Conservation (phyloP, 768 basidiomycete genomes). For the Pulveroboletus sp. region DNA sequence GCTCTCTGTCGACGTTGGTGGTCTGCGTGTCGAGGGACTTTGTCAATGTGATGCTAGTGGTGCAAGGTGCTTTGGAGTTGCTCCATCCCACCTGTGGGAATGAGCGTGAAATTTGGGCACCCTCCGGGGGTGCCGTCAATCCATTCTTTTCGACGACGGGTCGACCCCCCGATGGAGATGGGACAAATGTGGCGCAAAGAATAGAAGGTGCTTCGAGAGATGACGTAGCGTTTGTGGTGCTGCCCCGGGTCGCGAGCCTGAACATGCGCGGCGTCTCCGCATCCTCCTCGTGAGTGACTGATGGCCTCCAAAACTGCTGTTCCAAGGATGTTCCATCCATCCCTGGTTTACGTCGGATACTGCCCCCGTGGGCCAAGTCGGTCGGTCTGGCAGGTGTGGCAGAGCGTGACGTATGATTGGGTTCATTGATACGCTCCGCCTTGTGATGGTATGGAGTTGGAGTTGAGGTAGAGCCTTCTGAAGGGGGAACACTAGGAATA, state of each 20-base stretch:
- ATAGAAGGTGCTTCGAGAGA: too few species aligned
- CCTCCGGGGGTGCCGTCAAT: neutral
- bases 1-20: neutral
- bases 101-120: neutral
- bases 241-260: too few species aligned
- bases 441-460: neutral
- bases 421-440: slow-evolving; percentile 20
- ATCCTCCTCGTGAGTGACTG: neutral
- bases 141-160: too few species aligned
- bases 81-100: neutral
- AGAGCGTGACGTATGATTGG: slow-evolving; percentile 21
- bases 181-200: too few species aligned
- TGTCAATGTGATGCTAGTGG: neutral
- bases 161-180: too few species aligned
- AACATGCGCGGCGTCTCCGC: too few species aligned
- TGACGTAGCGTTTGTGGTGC: too few species aligned
- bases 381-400: slow-evolving; percentile 17
- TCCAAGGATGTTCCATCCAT: slow-evolving; percentile 27
- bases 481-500: neutral
- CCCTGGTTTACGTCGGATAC: slow-evolving; percentile 32
- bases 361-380: slow-evolving; percentile 22
- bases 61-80: neutral
- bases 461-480: neutral
- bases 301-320: neutral
- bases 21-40: neutral